Base-by-base conservation (phyloP, 768 basidiomycete species). In the Suillus luteus region DNA sequence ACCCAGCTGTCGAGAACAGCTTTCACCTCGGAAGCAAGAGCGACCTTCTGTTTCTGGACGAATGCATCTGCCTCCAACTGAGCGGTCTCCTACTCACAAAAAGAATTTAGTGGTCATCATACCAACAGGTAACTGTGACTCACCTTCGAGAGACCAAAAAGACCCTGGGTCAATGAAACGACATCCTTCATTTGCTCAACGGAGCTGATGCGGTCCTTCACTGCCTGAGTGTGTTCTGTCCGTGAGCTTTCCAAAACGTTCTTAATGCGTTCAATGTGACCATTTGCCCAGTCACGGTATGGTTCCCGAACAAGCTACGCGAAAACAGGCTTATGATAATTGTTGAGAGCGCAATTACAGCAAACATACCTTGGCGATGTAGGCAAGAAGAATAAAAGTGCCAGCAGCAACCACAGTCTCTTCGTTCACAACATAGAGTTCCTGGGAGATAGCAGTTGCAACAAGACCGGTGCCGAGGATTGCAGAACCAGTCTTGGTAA, bases 171-270 rank as follows among this genome's bases (percentile, higher is more conserved):
- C 70, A 99, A 81, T 62, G 87, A 85, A 66, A 95, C 93, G 70
- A 97, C 96, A 74, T 98, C 96, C 79, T 95, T 96, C 89, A 99
- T 92, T 78, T 95, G 87, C 46, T 85, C 88, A 68, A 99, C 96
- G 61, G 90, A 88, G 74, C 85, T 83, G 77, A 99, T 99, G 73
- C 97, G 93, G 73, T 90, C 88, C 79, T 93, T 88, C 70, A 99
- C 96, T 59, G 94, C 93, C 70, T 91, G 84, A 49, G 95, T 96
- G 84, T 99, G 97, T 72, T 94, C 91, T 2, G 87, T 78, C 59
- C 96, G 91, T 33, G 96, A 88, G 69, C 81, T 78, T 70, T 93
- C 86, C 61, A 98, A 89, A 68, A 96, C 85, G 68, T 80, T 82
- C 78, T 86, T 89, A 82, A 98, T 91, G 65, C 89, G 87, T 68